These are phyloP conservation scores for Sporobolus alterniflorus DNA, from an alignment of 202 grass and related monocot genomes.

Conservation along the genomic window DNA sequence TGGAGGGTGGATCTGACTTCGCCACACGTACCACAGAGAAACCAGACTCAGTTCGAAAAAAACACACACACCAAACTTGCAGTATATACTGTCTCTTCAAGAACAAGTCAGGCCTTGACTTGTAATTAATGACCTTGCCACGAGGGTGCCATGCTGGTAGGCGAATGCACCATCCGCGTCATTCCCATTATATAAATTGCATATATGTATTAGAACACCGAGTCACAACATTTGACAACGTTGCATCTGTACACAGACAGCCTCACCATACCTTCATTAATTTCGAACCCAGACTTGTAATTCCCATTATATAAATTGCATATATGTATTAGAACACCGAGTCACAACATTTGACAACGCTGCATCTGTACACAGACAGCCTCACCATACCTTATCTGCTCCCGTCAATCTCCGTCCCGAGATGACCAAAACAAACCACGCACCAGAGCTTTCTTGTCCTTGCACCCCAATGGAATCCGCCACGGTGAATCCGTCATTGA, in stretches of 20 bases:
- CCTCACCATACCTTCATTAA: not conserved
- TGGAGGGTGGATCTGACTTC: not conserved
- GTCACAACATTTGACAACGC: not conserved
- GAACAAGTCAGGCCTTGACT: not conserved
- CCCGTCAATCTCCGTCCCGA: too few species aligned
- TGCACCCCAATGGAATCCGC: too few species aligned
- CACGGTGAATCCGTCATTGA: too few species aligned
- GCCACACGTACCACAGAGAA: not conserved
- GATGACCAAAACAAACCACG: too few species aligned
- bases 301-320: slow-evolving; percentile 23
- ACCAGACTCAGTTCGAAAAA: not conserved
- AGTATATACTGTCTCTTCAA: too few species aligned
- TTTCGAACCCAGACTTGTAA: not conserved
- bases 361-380: slow-evolving; percentile 6
- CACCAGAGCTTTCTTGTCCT: too few species aligned
- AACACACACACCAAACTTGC: too few species aligned
- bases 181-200: slow-evolving; percentile 23
- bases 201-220: slow-evolving; percentile 13
- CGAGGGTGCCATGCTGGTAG: not conserved
- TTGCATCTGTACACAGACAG: slow-evolving; percentile 3
- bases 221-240: not conserved
- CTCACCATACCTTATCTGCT: not conserved
- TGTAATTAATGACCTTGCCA: not conserved
- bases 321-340: slow-evolving; percentile 17
- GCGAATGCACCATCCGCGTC: not conserved